phyloP scores from a whole-genome alignment of 2,329 filamentous ascomycete species.

The Aspergillus unguis region DNA sequence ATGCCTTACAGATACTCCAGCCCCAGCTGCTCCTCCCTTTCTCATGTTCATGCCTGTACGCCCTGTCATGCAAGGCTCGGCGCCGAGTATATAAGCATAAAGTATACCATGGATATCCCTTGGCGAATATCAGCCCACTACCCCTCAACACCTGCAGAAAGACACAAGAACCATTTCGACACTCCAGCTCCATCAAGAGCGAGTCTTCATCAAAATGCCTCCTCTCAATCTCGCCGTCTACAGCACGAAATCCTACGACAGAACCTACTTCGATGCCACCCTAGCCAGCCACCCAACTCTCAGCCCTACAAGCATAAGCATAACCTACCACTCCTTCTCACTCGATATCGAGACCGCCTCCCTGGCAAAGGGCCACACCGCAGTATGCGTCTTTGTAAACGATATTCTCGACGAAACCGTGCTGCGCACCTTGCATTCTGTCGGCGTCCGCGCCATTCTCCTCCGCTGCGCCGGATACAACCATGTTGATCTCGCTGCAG shows the following conservation, averaged over 20 bases:
- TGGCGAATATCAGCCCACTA: too few relatives aligned
- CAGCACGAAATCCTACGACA: constrained; percentile 63
- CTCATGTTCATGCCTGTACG: too few relatives aligned
- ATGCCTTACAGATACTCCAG: too few relatives aligned
- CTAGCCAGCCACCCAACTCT: constrained; percentile 26
- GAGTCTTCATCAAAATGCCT: not conserved
- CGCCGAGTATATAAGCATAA: too few relatives aligned
- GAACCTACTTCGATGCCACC: constrained; percentile 50
- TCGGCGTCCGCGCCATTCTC: constrained; percentile 58
- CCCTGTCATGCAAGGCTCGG: too few relatives aligned
- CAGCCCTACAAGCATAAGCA: constrained; percentile 35
- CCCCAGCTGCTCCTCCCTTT: too few relatives aligned
- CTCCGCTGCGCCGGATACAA: constrained; percentile 68
- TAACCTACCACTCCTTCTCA: constrained; percentile 58
- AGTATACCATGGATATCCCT: too few relatives aligned
- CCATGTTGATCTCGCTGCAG: constrained; percentile 60
- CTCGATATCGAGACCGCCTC: constrained; percentile 56
- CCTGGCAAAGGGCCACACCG: constrained; percentile 52
- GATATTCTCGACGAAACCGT: constrained; percentile 55
- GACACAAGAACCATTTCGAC: too few relatives aligned
- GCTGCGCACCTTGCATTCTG: constrained; percentile 48
- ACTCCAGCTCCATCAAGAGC: not conserved
- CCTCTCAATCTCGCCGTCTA: constrained; percentile 60
- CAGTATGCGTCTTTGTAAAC: constrained; percentile 68
- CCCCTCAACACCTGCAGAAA: too few relatives aligned